Evolutionary conservation across 2,329 filamentous ascomycete species (phyloP), one percentile per base, ranked within the genome.

Genomic region (Fusarium neocosmosporiellum): DNA sequence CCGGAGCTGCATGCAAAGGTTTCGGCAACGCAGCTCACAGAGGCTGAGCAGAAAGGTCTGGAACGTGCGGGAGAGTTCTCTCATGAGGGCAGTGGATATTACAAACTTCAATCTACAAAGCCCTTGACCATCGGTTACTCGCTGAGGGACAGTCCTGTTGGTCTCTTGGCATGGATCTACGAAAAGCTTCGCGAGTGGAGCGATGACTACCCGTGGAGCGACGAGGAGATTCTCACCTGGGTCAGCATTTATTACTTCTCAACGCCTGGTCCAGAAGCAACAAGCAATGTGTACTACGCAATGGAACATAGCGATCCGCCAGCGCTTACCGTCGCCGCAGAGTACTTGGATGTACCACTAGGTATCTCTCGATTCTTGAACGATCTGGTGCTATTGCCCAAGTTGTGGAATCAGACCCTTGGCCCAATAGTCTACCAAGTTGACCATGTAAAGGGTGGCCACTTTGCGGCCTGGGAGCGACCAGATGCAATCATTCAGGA

Each of bases 181-280:
- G 94, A 95, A 81, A 96, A 96, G 80, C 82, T 96, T 60, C 88
- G 91, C 72, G 91, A 93, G 74, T 96, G 93, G 93, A 91, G 90
- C 0, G 92, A 95, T 76, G 76, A 75, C 1, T 94, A 94, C 77
- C 83, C 88, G 0, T 95, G 92, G 92, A 91, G 89, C 0, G 90
- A 93, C 70, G 92, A 94, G 59, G 92, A 95, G 82, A 86, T 95
- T 16, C 82, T 93, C 34, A 93, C 90, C 0, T 95, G 92, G 93
- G 82, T 94, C 0, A 89, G 86, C 63, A 88, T 95, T 50, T 95
- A 95, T 79, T 90, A 87, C 78, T 94, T 94, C 61, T 63, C 60
- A 13, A 43, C 60, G 6, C 90, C 88, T 18, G 92, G 93, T 0
- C 90, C 93, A 0, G 90, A 89, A 1, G 92, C 93, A 0, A 89